These are phyloP conservation scores for Paramicrosporidium saccamoebae DNA, from an alignment of 371 early-diverging fungal genomes.

Conservation along the genomic window DNA sequence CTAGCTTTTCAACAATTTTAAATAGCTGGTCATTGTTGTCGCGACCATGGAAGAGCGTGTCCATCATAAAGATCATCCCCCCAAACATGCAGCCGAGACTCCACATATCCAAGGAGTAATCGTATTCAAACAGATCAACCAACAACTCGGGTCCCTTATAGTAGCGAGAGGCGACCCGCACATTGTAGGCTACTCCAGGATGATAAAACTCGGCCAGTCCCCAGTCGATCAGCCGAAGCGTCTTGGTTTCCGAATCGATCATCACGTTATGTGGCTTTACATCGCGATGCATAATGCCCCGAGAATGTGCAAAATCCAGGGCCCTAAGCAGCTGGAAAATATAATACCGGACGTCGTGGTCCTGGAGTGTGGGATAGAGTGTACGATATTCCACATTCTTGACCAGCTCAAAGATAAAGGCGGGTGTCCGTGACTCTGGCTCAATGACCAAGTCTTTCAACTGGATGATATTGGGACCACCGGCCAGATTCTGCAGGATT, in stretches of 20 bases:
- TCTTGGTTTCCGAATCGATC: slow-evolving; percentile 81
- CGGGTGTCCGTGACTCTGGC: slow-evolving; percentile 71
- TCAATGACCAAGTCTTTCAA: slow-evolving; percentile 86
- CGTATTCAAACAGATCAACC: slow-evolving; percentile 89
- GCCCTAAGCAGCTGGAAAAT: slow-evolving; percentile 89
- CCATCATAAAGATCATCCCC: slow-evolving; percentile 89
- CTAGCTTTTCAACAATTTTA: slow-evolving; percentile 82
- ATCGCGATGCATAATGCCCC: slow-evolving; percentile 99
- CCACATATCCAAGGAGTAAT: slow-evolving; percentile 99
- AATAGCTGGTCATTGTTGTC: slow-evolving; percentile 95
- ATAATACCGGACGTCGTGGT: slow-evolving; percentile 82
- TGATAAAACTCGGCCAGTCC: slow-evolving; percentile 99
- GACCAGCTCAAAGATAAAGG: slow-evolving; percentile 86
- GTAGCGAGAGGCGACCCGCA: slow-evolving; percentile 91
- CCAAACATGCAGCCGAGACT: slow-evolving; percentile 98
- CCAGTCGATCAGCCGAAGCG: slow-evolving; percentile 95
- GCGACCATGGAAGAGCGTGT: slow-evolving; percentile 94
- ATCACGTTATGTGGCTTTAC: slow-evolving; percentile 99
- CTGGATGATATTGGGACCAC: slow-evolving; percentile 70
- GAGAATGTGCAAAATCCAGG: slow-evolving; percentile 84
- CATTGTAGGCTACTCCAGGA: slow-evolving; percentile 85
- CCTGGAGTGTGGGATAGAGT: slow-evolving; percentile 43
- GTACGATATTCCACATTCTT: slow-evolving; percentile 32
- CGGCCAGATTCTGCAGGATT: slow-evolving; percentile 80
- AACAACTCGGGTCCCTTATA: slow-evolving; percentile 98